phyloP scores from a whole-genome alignment of 2,329 filamentous ascomycete species.

The Septoria linicola region DNA sequence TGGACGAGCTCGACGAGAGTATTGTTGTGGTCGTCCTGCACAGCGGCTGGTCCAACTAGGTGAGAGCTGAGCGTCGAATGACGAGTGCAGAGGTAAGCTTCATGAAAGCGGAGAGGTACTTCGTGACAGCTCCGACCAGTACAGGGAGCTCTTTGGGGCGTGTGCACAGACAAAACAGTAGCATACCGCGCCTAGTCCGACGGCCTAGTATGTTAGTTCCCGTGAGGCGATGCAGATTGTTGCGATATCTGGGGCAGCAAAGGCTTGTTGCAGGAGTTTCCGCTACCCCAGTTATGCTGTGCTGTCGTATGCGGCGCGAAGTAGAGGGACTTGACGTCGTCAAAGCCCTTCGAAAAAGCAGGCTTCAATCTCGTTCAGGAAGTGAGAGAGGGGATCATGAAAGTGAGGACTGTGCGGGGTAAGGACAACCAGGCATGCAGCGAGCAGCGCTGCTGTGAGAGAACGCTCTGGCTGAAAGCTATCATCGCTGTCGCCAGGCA shows the following conservation, averaged over 20 bases:
- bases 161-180: constrained; percentile 20
- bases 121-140: constrained; percentile 26
- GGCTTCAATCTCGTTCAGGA: constrained; percentile 18
- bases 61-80: constrained; percentile 24
- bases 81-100: constrained; percentile 28
- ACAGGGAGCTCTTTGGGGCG: constrained; percentile 24
- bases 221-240: constrained; percentile 13
- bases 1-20: constrained; percentile 11
- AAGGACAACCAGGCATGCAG: neutral
- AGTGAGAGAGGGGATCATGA: constrained; percentile 19
- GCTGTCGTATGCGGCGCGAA: constrained; percentile 28
- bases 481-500: constrained; percentile 11
- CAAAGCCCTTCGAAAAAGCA: constrained; percentile 20
- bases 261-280: constrained; percentile 4
- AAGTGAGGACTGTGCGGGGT: constrained; percentile 16
- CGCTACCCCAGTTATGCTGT: constrained; percentile 11
- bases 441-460: neutral
- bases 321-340: constrained; percentile 24
- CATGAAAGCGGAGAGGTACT: constrained; percentile 26
- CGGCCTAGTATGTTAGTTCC: constrained; percentile 10
- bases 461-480: neutral
- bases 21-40: constrained; percentile 8
- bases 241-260: constrained; percentile 7
- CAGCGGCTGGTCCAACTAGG: constrained; percentile 6
- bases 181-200: constrained; percentile 19